Evolutionary conservation across 805 yeast genomes (phyloP), one percentile per base, ranked within the genome.

Genomic region (Ogataea thermomethanolica): DNA sequence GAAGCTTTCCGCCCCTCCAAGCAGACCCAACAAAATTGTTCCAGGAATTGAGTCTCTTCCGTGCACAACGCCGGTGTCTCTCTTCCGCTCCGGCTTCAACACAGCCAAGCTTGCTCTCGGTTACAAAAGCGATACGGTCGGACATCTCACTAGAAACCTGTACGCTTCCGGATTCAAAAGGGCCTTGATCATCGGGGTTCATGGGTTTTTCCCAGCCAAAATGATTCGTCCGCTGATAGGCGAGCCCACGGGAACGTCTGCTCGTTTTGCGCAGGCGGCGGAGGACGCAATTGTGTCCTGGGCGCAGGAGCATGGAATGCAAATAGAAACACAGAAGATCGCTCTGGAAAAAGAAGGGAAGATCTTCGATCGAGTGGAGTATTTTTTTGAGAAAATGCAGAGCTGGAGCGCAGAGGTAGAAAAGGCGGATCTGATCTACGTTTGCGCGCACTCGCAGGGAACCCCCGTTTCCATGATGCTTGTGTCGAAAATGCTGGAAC

Each of bases 391-490:
- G 24, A 75, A 87, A 31, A 68, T 91, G 60, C 68, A 71, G 49
- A 81, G 79, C 56, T 85, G 91, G 87, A 53, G 61, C 14, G 63
- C 67, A 26, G 67, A 63, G 33, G 51, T 64, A 4, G 35, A 46
- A 8, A 49, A 55, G 27, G 91, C 96, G 0, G 98, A 91, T 61
- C 83, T 84, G 47, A 77, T 91, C n/a, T 88, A 83, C 56, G 76
- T 91, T 46, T 96, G 96, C 1, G 81, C 95, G 1, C 99, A 91
- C 62, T 90, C 97, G 0, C 99, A 91, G 61, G 99, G 99, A 0
- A 81, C 91, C 33, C 97, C 96, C 0, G 98, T 93, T 0, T 77
- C 95, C 0, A 79, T 88, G 1, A 80, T 87, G 24, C 60, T 91
- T 22, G 64, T 89, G n/a, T 83, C 95, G 0, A 73, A 74, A 49